Base-by-base conservation (phyloP, 148 eudicot genomes). In the Nepenthes gracilis region DNA sequence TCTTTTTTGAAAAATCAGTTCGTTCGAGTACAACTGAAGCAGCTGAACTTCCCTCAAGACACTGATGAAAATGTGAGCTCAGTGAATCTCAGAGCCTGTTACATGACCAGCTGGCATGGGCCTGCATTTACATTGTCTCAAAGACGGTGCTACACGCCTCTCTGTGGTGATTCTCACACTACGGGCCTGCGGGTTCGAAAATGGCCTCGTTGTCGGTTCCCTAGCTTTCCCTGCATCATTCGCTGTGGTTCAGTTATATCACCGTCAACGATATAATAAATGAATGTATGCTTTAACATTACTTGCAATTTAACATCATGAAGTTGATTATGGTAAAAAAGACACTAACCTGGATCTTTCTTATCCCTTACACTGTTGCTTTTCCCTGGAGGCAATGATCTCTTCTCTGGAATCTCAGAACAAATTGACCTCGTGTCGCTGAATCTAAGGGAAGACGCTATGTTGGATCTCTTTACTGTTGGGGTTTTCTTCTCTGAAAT, bases 311-410 rank as follows among this genome's bases (percentile, higher is more conserved):
- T 5, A 47, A 14, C 13, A 61, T 34, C 6, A 15, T 23, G 11
- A 4, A 15, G 36, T 15, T 47, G 37, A 32, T 33, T 48, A 36
- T 62, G 64, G 55, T 54, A 32, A 36, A 35, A 54, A 50, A 14
- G 47, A 60, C 33, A 67, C 82, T 67, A 57, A 82, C 96, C 86
- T 77, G 76, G 57, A 54, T 68, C 62, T 43, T 48, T 73, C 57
- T 53, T 73, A 43, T 49, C 50, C 60, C 72, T 78, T 32, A 63
- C 55, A 55, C 74, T 77, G 51, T 57, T 53, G 69, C 33, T 6
- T 67, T 59, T 63, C 38, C 54, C 64, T 49, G 59, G 40, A 55
- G 70, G 57, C 57, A 50, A 56, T 14, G 49, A 9, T 55, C 61
- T 80, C 59, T 69, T 75, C 55, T 63, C 80, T 33, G 67, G 66